Percentiles rank a stretch among this genome's conserved stretches.
These are phyloP conservation scores for Phytophthora citricola DNA, from an alignment of 352 stramenopile species.

Conservation along the genomic window DNA sequence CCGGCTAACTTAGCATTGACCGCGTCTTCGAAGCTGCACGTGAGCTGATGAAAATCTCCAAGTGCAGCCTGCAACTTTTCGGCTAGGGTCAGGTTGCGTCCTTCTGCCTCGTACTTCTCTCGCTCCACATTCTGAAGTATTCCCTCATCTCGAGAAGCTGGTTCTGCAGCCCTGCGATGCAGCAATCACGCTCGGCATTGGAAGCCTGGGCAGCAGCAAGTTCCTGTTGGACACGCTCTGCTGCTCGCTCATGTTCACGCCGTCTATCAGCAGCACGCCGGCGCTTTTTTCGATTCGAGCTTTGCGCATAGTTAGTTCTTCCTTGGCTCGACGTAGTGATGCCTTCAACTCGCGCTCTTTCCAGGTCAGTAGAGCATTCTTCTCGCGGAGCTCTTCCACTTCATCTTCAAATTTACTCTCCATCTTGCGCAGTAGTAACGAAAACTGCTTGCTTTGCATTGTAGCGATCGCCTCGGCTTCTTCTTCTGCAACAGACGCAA, in stretches of 20 bases:
- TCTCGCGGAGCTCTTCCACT: slow-evolving; percentile 73
- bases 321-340: slow-evolving; percentile 58
- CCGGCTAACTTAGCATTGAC: slow-evolving; percentile 52
- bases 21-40: slow-evolving; percentile 62
- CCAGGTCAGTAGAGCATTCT: slow-evolving; percentile 71
- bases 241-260: slow-evolving; percentile 59
- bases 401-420: slow-evolving; percentile 86
- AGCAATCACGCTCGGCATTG: slow-evolving; percentile 21
- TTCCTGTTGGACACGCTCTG: slow-evolving; percentile 53
- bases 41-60: slow-evolving; percentile 73
- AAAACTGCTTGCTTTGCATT: slow-evolving; percentile 55
- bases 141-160: slow-evolving; percentile 32
- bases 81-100: slow-evolving; percentile 53
- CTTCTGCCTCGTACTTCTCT: slow-evolving; percentile 55
- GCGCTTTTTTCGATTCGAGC: slow-evolving; percentile 74
- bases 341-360: slow-evolving; percentile 80
- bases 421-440: slow-evolving; percentile 75
- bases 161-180: slow-evolving; percentile 19
- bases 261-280: slow-evolving; percentile 65
- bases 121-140: slow-evolving; percentile 34
- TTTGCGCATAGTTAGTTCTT: slow-evolving; percentile 76
- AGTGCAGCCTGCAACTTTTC: slow-evolving; percentile 74
- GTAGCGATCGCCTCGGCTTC: slow-evolving; percentile 31
- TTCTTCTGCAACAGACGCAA: slow-evolving; percentile 32
- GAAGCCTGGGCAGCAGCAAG: slow-evolving; percentile 29